phyloP scores from a whole-genome alignment of 139 green algal species.

The Volvox africanus region DNA sequence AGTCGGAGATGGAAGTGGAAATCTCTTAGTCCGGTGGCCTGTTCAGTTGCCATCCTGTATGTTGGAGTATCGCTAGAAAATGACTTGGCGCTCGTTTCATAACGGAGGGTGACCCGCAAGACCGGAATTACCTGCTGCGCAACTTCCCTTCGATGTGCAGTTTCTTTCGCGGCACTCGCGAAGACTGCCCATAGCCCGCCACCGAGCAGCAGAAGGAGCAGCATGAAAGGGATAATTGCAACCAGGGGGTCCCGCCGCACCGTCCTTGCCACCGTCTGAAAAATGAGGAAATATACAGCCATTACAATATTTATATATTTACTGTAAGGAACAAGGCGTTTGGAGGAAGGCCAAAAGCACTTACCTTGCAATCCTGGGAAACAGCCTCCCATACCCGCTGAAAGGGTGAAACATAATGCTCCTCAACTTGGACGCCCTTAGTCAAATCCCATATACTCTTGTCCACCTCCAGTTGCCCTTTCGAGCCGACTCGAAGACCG shows the following conservation, averaged over 20 bases:
- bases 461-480: slow-evolving; percentile 16
- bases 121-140: slow-evolving; percentile 22
- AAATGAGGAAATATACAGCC: too few species aligned
- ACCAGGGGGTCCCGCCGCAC: neutral
- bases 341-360: neutral
- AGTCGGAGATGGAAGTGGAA: too few species aligned
- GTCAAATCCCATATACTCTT: slow-evolving; percentile 33
- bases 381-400: neutral
- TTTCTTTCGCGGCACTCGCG: neutral
- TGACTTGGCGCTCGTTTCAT: too few species aligned
- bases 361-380: neutral
- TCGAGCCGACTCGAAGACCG: neutral
- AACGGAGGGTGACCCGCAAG: too few species aligned
- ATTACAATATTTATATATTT: too few species aligned
- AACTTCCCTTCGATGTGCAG: neutral
- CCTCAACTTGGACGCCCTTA: neutral
- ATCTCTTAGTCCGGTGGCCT: too few species aligned
- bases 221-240: neutral
- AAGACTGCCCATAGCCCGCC: slow-evolving; percentile 36
- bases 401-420: neutral
- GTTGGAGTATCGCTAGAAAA: too few species aligned
- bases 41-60: too few species aligned
- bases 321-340: too few species aligned
- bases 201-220: slow-evolving; percentile 26
- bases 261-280: neutral